Evolutionary conservation across 306 rosid genomes (phyloP).

Genomic region (Medicago truncatula): MtrunA17r5.0-ANR NC_053044.1:52513501-52514000

Average conservation of each 20-base stretch:
- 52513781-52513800: slow-evolving; percentile 80
- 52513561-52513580: slow-evolving; percentile 4
- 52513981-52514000: slow-evolving; percentile 97
- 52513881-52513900: slow-evolving; percentile 51
- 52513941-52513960: slow-evolving; percentile 54
- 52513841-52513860: slow-evolving; percentile 83
- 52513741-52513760: slow-evolving; percentile 93
- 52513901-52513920: slow-evolving; percentile 48
- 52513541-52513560: slow-evolving; percentile 17
- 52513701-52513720: slow-evolving; percentile 94
- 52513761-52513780: slow-evolving; percentile 99
- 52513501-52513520: slow-evolving; percentile 7
- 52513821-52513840: slow-evolving; percentile 79
- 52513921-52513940: slow-evolving; percentile 52
- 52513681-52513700: slow-evolving; percentile 40
- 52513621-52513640: slow-evolving; percentile 1
- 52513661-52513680: slow-evolving; percentile 24
- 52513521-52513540: slow-evolving; percentile 11
- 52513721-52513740: slow-evolving; percentile 92
- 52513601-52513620: background rate
- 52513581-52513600: background rate
- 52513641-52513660: background rate
- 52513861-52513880: slow-evolving; percentile 71
- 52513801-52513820: slow-evolving; percentile 64
- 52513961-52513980: slow-evolving; percentile 84